Evolutionary conservation across 2,329 filamentous ascomycete species (phyloP), one percentile per base, ranked within the genome.

Genomic region (Penicillium sp.): DNA sequence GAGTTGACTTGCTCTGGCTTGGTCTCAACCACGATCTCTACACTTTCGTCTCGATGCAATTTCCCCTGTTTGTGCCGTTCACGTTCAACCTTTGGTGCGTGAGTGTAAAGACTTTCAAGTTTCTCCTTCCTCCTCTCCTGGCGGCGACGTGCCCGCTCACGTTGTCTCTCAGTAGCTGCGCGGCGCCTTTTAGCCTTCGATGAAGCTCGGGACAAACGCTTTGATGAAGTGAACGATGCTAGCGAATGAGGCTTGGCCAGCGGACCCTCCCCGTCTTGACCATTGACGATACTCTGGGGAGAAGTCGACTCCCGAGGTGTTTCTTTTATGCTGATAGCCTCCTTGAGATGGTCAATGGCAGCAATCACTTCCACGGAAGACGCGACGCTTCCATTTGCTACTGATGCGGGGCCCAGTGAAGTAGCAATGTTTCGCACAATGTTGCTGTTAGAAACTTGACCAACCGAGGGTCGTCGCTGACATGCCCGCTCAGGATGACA

Each of bases 1-100:
- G 67, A 59, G 33, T 62, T 78, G 5, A 68, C 65, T 27, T 63
- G 61, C n/a, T 63, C 66, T 8, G 45, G 30, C 29, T 49, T 54
- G 8, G 37, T 12, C 20, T 27, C 40, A 4, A 17, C 17, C 2
- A 29, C 17, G 21, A 21, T 15, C 21, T 18, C 8, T 13, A 36
- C 12, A 4, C 12, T 6, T 9, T 27, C 8, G 17, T 15, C 20
- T 3, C 5, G 24, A 8, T n/a, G 20, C 10, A 18, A 8, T 23
- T 47, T 44, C 21, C 6, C 23, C 23, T 27, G 6, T 8, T 8
- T 12, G 23, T 1, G 21, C 7, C 20, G 36, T 24, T 39, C 36
- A 3, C 9, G 36, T 24, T 39, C 36, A 3, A 7, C 20, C 18
- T 24, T 42, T n/a, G 39, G 26, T 3, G 7, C 20, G 7, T 20